Percentiles rank a stretch among this genome's conserved stretches.
phyloP scores from a whole-genome alignment of 176 grass and related monocot genomes.

The Elymus sibiricus region DNA sequence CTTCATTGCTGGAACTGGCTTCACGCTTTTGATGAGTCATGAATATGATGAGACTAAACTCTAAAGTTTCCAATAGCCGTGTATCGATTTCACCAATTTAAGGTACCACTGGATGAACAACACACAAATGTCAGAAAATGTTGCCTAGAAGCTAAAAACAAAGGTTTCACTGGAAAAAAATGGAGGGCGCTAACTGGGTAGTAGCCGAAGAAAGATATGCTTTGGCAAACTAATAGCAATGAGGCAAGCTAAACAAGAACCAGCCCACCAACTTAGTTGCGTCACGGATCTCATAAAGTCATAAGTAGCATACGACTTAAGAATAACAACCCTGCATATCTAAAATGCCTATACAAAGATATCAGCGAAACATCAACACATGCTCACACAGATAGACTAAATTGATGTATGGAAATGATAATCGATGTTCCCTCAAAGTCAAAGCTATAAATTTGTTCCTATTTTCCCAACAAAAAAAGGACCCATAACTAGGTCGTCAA shows the following conservation, averaged over 20 bases:
- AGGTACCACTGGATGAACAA: neutral
- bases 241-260: neutral
- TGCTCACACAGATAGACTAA: neutral
- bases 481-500: neutral
- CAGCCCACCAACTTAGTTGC: neutral
- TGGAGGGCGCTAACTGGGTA: neutral
- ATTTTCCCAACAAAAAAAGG: neutral
- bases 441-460: neutral
- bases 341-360: neutral
- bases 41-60: neutral
- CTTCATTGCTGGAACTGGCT: conserved; percentile 20
- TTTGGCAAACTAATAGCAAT: neutral
- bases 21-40: conserved; percentile 80
- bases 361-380: neutral
- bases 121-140: neutral
- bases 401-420: neutral
- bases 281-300: neutral
- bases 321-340: neutral
- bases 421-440: neutral
- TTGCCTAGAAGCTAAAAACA: neutral
- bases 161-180: neutral
- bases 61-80: neutral
- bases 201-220: neutral
- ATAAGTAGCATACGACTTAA: neutral
- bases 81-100: neutral